Base-by-base conservation (phyloP, 2,329 filamentous ascomycete genomes). In the Cucurbitaria berberidis region DNA sequence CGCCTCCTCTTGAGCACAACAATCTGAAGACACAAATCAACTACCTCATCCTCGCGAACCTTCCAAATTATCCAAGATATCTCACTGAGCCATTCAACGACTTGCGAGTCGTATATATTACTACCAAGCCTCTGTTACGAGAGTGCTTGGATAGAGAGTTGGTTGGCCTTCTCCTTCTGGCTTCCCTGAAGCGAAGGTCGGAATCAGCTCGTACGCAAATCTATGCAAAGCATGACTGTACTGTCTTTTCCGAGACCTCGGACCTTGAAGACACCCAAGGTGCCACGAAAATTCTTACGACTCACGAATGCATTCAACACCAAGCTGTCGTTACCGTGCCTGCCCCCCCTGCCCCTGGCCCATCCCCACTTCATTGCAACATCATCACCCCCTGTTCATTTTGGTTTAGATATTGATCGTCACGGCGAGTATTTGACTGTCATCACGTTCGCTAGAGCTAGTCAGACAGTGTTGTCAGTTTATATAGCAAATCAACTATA, bases 21-120 rank as follows among this genome's bases (percentile, higher is more conserved):
- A n/a, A n/a, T 15, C 5, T 34, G 30, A 2, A 16, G 13, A 5
- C 30, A 34, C 16, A 34, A 15, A 4, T 4, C 13, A 5, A 4
- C 26, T 22, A 39, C 18, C 26, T 5, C 35, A 16, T 16, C 7
- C 19, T n/a, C n/a, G n/a, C n/a, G 18, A 22, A 21, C 35, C 21
- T 41, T 24, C 11, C 27, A 39, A 47, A 52, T 27, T 13, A 19
- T 38, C 19, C 16, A 13, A 39, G 47, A 44, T n/a, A n/a, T 9
- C 9, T 60, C 54, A 68, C 61, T 67, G 63, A 67, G 64, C 66
- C 66, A 63, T 68, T 68, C 64, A 66, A 50, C 50, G 35, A 55
- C 55, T 32, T 32, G n/a, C 10, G 18, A 18, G 34, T 32, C 35
- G 40, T 38, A 21, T 9, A 45, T 16, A 40, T 21, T 24, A 15